Evolutionary conservation across 2,329 filamentous ascomycete genomes (phyloP).

Genomic region (Allantophomopsis cytisporea): DNA sequence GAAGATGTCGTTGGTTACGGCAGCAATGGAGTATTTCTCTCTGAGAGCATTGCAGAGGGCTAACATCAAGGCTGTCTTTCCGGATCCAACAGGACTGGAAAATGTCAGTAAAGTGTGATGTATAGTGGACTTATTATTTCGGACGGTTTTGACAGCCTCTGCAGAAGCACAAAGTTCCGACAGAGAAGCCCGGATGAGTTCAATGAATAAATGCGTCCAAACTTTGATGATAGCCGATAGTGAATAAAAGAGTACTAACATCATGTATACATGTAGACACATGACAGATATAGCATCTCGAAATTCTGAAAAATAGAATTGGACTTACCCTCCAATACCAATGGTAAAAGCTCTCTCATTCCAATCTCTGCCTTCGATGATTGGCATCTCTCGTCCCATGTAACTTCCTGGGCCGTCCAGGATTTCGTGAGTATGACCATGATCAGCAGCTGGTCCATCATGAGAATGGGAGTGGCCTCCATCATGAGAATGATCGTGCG

Average conservation of each 20-base stretch:
- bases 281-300: too few species aligned
- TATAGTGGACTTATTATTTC: background rate
- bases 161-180: background rate
- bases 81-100: conserved; percentile 78
- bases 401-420: conserved; percentile 88
- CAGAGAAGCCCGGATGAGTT: too few species aligned
- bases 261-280: too few species aligned
- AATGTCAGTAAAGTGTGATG: conserved; percentile 1
- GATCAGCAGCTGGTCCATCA: conserved; percentile 46
- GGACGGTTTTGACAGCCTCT: background rate
- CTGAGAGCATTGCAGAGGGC: conserved; percentile 79
- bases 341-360: conserved; percentile 83
- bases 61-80: conserved; percentile 95
- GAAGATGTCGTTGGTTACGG: conserved; percentile 98
- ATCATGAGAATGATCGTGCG: conserved; percentile 42
- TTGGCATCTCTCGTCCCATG: conserved; percentile 81
- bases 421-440: conserved; percentile 93
- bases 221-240: too few species aligned
- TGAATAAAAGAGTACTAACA: too few species aligned
- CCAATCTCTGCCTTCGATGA: conserved; percentile 81
- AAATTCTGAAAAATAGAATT: too few species aligned
- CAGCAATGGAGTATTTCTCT: conserved; percentile 71
- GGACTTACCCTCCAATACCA: conserved; percentile 81
- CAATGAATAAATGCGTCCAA: too few species aligned
- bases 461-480: conserved; percentile 37